These are phyloP conservation scores for Chaetomiaceae sp. DNA, from an alignment of 2,329 filamentous ascomycete genomes.

Conservation along the genomic window DNA sequence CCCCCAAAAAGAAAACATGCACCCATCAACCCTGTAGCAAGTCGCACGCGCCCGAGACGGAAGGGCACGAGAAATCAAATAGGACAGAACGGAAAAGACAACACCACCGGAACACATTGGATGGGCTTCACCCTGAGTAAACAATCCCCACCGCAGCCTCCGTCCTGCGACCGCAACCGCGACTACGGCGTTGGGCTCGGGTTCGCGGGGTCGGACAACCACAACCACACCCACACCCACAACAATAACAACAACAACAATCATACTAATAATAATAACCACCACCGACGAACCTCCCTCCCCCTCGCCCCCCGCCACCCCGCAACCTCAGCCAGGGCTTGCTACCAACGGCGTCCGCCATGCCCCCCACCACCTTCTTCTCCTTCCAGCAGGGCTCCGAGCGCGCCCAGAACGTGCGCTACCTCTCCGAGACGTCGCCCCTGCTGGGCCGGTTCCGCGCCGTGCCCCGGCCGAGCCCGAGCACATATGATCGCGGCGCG, in stretches of 20 bases:
- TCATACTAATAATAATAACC: background rate
- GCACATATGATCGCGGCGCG: too few species aligned
- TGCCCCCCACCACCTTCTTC: constrained; percentile 57
- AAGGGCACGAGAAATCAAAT: background rate
- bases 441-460: constrained; percentile 63
- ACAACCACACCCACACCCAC: background rate
- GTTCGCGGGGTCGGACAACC: background rate
- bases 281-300: constrained; percentile 1
- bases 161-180: background rate
- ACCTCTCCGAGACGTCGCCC: constrained; percentile 50
- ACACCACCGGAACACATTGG: too few species aligned
- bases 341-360: constrained; percentile 1
- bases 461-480: constrained; percentile 45
- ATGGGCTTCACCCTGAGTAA: constrained; percentile 17
- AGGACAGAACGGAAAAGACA: background rate
- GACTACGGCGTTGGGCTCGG: background rate
- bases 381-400: constrained; percentile 63
- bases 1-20: constrained; percentile 2
- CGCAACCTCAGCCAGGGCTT: background rate
- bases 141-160: background rate
- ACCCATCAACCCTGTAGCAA: constrained; percentile 11
- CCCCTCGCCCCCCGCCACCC: background rate
- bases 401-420: constrained; percentile 40
- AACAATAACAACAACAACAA: background rate
- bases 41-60: too few species aligned